phyloP scores from a whole-genome alignment of 371 early-diverging fungal genomes.

The Smittium mucronatum region DNA sequence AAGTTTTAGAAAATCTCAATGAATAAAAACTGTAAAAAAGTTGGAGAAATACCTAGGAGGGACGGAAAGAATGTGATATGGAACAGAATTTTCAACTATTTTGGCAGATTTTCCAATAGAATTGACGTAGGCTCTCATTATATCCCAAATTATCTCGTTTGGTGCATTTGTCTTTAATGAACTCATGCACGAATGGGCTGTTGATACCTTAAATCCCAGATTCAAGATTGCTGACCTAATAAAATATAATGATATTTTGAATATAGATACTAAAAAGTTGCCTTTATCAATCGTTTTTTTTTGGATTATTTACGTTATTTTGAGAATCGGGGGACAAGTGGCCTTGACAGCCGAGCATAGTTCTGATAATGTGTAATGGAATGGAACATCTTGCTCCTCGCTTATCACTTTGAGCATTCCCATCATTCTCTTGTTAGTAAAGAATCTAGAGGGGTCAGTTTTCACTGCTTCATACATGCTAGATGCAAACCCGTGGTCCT shows the following conservation, averaged over 20 bases:
- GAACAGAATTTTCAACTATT: slow-evolving; percentile 53
- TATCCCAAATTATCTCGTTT: slow-evolving; percentile 77
- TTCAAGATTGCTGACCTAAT: slow-evolving; percentile 81
- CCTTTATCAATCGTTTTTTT: too few relatives aligned
- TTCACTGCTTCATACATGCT: slow-evolving; percentile 57
- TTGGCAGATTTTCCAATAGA: slow-evolving; percentile 48
- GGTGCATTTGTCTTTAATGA: slow-evolving; percentile 96
- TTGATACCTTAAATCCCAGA: slow-evolving; percentile 81
- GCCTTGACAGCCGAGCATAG: slow-evolving; percentile 51
- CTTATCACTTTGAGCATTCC: slow-evolving; percentile 90
- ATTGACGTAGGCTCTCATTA: slow-evolving; percentile 64
- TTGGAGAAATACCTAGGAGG: slow-evolving; percentile 33
- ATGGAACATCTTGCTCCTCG: slow-evolving; percentile 56
- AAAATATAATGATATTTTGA: background rate
- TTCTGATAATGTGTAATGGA: slow-evolving; percentile 65
- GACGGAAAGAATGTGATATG: slow-evolving; percentile 46
- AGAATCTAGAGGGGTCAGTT: slow-evolving; percentile 40
- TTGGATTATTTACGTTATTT: slow-evolving; percentile 19
- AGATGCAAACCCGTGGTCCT: slow-evolving; percentile 62
- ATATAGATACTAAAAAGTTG: too few relatives aligned
- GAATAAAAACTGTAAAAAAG: background rate
- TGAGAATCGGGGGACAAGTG: slow-evolving; percentile 34
- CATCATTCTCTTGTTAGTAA: slow-evolving; percentile 72
- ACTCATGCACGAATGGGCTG: slow-evolving; percentile 73
- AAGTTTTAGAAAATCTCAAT: too few relatives aligned